phyloP scores from a whole-genome alignment of 2,329 filamentous ascomycete species.

The Pyrenochaeta sp. region DNA sequence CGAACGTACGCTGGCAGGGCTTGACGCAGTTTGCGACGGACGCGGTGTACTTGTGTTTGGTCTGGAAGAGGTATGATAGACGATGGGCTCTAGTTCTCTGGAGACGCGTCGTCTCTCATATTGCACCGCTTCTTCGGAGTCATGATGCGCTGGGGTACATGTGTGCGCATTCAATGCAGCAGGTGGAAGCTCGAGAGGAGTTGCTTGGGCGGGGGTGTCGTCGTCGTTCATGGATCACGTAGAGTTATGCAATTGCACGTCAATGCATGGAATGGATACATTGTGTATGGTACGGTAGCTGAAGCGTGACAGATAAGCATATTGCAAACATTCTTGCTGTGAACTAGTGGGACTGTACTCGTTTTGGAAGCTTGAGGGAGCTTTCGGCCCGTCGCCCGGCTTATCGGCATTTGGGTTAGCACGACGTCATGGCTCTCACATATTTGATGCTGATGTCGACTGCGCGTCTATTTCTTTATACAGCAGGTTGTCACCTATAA shows the following conservation, averaged over 20 bases:
- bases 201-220: constrained; percentile 9
- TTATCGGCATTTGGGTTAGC: constrained; percentile 1
- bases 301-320: neutral
- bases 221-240: constrained; percentile 14
- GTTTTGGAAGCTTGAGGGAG: constrained; percentile 7
- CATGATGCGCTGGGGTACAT: constrained; percentile 20
- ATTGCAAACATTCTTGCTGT: constrained; percentile 2
- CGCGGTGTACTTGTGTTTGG: neutral
- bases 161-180: constrained; percentile 20
- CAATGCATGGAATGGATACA: neutral
- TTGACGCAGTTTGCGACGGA: neutral
- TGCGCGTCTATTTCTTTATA: too few relatives aligned
- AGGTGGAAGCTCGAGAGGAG: constrained; percentile 17
- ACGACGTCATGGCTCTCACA: neutral
- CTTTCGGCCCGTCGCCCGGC: constrained; percentile 13
- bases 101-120: constrained; percentile 26
- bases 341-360: neutral
- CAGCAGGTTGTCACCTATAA: too few relatives aligned
- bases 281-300: neutral
- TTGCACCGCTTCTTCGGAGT: constrained; percentile 29
- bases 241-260: neutral
- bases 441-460: neutral
- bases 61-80: neutral
- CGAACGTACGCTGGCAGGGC: constrained; percentile 8
- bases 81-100: constrained; percentile 20